A percentile compares a stretch with the other conserved stretches of the same genome.
phyloP scores from a whole-genome alignment of 257 asterid species.

The Solanum virginianum region DNA sequence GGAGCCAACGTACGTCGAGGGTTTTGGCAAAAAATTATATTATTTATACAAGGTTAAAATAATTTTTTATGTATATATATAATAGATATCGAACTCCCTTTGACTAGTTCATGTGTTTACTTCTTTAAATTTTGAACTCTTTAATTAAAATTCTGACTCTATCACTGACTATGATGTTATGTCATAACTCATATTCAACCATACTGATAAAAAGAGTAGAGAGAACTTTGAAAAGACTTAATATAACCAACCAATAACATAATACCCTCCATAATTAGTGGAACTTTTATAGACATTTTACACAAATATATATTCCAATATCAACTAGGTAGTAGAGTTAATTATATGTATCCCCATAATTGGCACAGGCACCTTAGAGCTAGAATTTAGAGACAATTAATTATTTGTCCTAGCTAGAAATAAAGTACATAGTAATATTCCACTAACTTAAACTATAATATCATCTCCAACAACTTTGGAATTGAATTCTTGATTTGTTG shows the following conservation, averaged over 20 bases:
- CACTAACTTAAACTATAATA: conserved; percentile 1
- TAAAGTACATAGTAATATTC: not conserved
- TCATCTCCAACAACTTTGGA: conserved; percentile 35
- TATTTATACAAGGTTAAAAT: too few species aligned
- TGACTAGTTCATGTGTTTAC: too few species aligned
- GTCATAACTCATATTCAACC: not conserved
- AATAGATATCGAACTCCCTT: too few species aligned
- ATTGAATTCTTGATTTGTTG: not conserved
- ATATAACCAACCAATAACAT: not conserved
- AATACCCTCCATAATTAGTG: not conserved
- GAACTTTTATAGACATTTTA: not conserved
- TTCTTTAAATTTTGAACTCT: too few species aligned
- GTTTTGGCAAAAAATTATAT: too few species aligned
- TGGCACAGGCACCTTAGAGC: not conserved
- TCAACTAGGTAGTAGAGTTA: not conserved
- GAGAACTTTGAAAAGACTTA: too few species aligned
- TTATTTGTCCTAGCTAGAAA: not conserved
- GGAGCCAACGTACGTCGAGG: too few species aligned
- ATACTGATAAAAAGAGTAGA: not conserved
- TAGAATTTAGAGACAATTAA: not conserved
- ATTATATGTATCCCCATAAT: not conserved
- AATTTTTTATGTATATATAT: too few species aligned
- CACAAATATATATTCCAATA: not conserved
- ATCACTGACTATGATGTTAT: not conserved
- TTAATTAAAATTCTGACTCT: too few species aligned